Evolutionary conservation across 495 filamentous ascomycete species (phyloP), one percentile per base, ranked within the genome.

Genomic region (Penicillium longicatenatum): DNA sequence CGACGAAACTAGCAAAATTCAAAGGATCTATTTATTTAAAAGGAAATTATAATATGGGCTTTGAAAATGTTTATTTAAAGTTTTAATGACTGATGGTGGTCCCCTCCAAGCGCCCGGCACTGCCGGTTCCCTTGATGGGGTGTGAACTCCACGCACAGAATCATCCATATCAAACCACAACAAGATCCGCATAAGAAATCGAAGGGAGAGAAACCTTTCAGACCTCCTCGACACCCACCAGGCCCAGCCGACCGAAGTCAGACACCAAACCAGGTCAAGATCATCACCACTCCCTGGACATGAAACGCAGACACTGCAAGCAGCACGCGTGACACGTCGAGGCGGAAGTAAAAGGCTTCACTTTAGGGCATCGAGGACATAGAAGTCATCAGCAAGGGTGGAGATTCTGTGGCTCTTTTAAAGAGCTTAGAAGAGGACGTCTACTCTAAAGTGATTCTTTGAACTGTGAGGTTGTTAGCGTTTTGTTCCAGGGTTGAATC

Each of bases 381-480:
- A 70, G 69, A 54, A 75, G 77, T 88, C 85, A 88, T 88, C 85
- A 83, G 80, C 84, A 85, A 86, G 86, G 86, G 81, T 87, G 81
- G 79, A 82, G 82, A 84, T 82, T 85, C 82, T 87, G 85, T 85
- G 80, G 86, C 86, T 87, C 76, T 78, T 87, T 83, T 89, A 83
- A 84, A 86, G 79, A 88, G 86, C 82, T 85, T 84, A 89, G 84
- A 84, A 82, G 79, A 74, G 82, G 84, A 89, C 86, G 82, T 89
- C 78, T 86, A 89, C 88, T 91, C 87, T 90, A 90, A 91, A 90
- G 88, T 89, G 88, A 91, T 91, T 89, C 87, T 90, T 86, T 86
- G 83, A 86, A 84, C 81, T 84, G 79, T 70, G 47, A 66, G 33
- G 37, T 39, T 39, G 37, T 39, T 39, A 53, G 56, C 55, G 39